Evolutionary conservation across 148 eudicot genomes (phyloP).

Genomic region (Dysphania ambrosioides): DNA sequence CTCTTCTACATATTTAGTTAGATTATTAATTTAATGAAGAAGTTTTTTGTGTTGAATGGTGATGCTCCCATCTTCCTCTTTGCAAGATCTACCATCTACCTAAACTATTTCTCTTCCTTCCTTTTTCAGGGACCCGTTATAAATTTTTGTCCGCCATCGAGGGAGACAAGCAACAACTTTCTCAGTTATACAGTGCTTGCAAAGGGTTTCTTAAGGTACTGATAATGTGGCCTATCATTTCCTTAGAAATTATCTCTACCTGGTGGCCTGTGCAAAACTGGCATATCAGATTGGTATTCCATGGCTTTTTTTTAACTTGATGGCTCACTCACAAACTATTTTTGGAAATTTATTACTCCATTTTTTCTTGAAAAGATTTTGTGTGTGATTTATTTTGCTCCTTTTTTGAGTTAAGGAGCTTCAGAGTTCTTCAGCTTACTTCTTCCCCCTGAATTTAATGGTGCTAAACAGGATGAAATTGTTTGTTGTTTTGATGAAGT

Average conservation of each 20-base stretch:
- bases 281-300: background rate
- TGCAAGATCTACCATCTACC: background rate
- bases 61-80: background rate
- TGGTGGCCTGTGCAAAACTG: background rate
- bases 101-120: background rate
- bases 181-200: conserved; percentile 48
- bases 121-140: conserved; percentile 40
- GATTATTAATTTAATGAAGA: background rate
- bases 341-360: background rate
- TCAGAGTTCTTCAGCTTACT: background rate
- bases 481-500: too few species aligned
- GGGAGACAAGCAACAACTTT: conserved; percentile 48
- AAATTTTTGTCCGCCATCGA: conserved; percentile 50
- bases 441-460: background rate
- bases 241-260: background rate
- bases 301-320: background rate
- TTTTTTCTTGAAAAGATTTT: too few species aligned
- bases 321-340: background rate
- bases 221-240: background rate
- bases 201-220: conserved; percentile 61
- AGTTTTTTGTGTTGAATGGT: background rate
- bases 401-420: too few species aligned
- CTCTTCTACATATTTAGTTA: too few species aligned
- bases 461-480: too few species aligned
- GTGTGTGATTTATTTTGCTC: background rate